Base-by-base conservation (phyloP, 805 yeast species). In the Cyberlindnera veronae region DNA sequence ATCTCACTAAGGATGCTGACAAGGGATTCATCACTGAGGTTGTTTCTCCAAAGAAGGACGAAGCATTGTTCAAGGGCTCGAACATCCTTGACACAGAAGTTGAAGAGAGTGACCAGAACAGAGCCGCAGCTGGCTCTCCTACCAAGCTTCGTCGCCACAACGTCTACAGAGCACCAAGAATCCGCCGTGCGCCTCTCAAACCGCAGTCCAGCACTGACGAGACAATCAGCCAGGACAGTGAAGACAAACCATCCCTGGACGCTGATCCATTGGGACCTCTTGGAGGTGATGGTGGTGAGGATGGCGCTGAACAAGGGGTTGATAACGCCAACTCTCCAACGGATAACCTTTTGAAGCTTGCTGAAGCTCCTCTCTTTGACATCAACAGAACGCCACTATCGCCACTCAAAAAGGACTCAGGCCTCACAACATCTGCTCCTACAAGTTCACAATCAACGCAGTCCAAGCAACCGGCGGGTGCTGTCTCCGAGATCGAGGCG, bases 281-380 rank as follows among this genome's bases (percentile, higher is more conserved):
- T n/a, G 54, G 58, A 20, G 42, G 53, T 39, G 50, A 60, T 51
- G 53, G 58, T 37, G 53, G 57, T 35, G 60, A 41, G 32, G 71
- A 61, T 37, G 48, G 50, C 38, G 52, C 50, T 11, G 61, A 20
- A 17, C 14, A 48, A 18, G 48, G 63, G 7, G 27, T 48, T 49
- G 17, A 20, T 18, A 32, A 62, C 42, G 38, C 61, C 55, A 49
- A 61, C 33, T 43, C 64, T 3, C 43, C 53, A 16, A 63, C 64
- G 11, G 71, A 67, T 3, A 43, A 55, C 17, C 46, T 76, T 23
- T 57, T 66, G 5, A 64, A 69, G 46, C 74, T 72, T 22, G 68
- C 73, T 1, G 75, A 79, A 26, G 74, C 72, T 5, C 84, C 84
- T 4, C 61, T 79, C 33, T 79, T 77, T 44, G 66, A 75, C 16